Conservation (phyloP, 345 rosid species). For the Passiflora organensis region DNA sequence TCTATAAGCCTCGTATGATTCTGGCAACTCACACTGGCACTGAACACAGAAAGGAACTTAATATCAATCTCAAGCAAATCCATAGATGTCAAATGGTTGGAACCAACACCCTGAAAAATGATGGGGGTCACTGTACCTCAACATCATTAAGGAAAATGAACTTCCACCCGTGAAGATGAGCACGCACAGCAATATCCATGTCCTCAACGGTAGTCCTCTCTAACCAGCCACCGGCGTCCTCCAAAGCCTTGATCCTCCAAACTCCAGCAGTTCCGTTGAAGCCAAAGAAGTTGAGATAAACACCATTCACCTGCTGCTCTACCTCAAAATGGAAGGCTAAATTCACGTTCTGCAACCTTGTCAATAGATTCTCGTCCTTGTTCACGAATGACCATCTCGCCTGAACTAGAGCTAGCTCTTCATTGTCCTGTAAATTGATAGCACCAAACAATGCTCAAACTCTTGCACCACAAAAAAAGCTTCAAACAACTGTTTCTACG, state of each 20-base stretch:
- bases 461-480: not conserved
- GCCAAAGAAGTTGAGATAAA: conserved; percentile 80
- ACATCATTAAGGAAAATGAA: conserved; percentile 81
- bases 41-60: conserved; percentile 20
- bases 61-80: not conserved
- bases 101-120: not conserved
- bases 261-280: conserved; percentile 97
- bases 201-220: conserved; percentile 97
- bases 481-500: not conserved
- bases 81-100: not conserved
- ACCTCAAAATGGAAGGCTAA: conserved; percentile 91
- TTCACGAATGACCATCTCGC: conserved; percentile 96
- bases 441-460: not conserved
- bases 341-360: conserved; percentile 83
- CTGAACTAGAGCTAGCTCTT: conserved; percentile 78
- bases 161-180: conserved; percentile 93
- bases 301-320: conserved; percentile 91
- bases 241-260: conserved; percentile 93
- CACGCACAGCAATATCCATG: conserved; percentile 96
- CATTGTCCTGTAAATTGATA: conserved; percentile 65
- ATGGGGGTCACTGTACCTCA: conserved; percentile 43
- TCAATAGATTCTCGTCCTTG: conserved; percentile 80
- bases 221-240: conserved; percentile 93
- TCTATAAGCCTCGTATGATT: conserved; percentile 90
- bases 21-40: conserved; percentile 92